These are phyloP conservation scores for Aspergillus ellipticus DNA, from an alignment of 495 filamentous ascomycete species.

Conservation along the genomic window DNA sequence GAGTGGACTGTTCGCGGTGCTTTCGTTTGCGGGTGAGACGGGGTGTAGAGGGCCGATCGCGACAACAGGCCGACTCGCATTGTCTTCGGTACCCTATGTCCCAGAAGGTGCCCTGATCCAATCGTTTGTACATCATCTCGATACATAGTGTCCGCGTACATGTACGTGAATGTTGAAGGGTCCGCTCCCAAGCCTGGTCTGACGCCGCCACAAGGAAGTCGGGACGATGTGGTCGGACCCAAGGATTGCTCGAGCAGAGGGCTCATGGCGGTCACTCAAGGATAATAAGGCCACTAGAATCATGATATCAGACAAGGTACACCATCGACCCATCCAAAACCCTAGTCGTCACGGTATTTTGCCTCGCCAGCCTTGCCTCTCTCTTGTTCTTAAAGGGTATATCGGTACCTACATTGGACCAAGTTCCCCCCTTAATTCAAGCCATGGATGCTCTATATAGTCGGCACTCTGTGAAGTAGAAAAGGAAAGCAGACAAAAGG, in stretches of 20 bases:
- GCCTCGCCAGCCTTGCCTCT: slow-evolving; percentile 7
- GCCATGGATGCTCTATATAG: slow-evolving; percentile 25
- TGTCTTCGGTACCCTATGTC: neutral
- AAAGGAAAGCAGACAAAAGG: slow-evolving; percentile 1
- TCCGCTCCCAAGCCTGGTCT: neutral
- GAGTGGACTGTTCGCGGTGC: too few species aligned
- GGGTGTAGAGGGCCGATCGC: neutral
- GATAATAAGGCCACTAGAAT: slow-evolving; percentile 13
- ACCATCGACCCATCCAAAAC: neutral
- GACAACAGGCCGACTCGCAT: neutral
- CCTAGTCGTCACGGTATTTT: neutral
- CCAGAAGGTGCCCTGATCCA: neutral
- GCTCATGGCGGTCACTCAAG: neutral
- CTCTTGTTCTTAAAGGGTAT: slow-evolving; percentile 7
- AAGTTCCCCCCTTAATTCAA: slow-evolving; percentile 13
- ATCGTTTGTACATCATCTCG: neutral
- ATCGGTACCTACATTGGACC: slow-evolving; percentile 18
- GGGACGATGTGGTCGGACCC: neutral
- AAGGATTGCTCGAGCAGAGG: neutral
- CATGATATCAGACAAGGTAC: slow-evolving; percentile 3
- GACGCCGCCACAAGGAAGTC: neutral
- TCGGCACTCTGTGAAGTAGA: slow-evolving; percentile 12
- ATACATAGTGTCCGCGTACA: neutral
- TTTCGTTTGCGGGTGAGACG: neutral
- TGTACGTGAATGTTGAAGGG: neutral